These are phyloP conservation scores for Leptographium lundbergii DNA, from an alignment of 2,329 filamentous ascomycete species.

Conservation along the genomic window DNA sequence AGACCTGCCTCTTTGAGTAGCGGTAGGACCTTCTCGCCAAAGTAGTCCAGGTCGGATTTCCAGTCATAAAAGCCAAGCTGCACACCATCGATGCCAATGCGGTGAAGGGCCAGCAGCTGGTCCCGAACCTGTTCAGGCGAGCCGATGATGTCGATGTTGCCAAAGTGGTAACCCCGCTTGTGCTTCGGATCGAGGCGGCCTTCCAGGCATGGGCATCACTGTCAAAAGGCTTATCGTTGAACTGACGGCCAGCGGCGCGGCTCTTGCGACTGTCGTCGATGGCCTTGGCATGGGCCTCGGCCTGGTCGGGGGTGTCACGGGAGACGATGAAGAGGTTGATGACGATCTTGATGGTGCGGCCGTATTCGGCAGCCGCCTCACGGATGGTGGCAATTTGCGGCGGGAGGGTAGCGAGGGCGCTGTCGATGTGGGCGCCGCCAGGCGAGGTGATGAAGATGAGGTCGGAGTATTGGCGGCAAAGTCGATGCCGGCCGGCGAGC, in stretches of 20 bases:
- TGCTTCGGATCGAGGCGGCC: slow-evolving; percentile 8
- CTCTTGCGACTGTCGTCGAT: slow-evolving; percentile 8
- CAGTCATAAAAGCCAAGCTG: neutral
- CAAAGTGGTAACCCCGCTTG: slow-evolving; percentile 11
- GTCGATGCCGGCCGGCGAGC: neutral
- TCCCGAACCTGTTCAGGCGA: neutral
- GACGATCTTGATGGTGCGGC: slow-evolving; percentile 12
- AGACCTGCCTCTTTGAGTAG: neutral
- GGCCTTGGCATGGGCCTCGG: slow-evolving; percentile 11
- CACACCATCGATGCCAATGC: neutral
- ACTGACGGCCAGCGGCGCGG: neutral
- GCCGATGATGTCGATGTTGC: neutral
- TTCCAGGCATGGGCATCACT: slow-evolving; percentile 16
- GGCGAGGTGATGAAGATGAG: neutral
- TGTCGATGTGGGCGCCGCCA: neutral
- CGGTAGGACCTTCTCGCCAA: neutral
- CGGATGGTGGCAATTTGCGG: neutral
- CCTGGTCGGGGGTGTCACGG: slow-evolving; percentile 13
- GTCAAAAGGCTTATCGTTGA: slow-evolving; percentile 5
- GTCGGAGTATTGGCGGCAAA: neutral
- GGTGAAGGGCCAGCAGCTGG: neutral
- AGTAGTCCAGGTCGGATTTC: neutral
- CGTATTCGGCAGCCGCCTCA: neutral
- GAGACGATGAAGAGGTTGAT: slow-evolving; percentile 15
- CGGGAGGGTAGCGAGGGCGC: neutral